A percentile compares a stretch with the other conserved stretches of the same genome.
phyloP scores from a whole-genome alignment of 495 filamentous ascomycete species.

The Daldinia caldariorum region DNA sequence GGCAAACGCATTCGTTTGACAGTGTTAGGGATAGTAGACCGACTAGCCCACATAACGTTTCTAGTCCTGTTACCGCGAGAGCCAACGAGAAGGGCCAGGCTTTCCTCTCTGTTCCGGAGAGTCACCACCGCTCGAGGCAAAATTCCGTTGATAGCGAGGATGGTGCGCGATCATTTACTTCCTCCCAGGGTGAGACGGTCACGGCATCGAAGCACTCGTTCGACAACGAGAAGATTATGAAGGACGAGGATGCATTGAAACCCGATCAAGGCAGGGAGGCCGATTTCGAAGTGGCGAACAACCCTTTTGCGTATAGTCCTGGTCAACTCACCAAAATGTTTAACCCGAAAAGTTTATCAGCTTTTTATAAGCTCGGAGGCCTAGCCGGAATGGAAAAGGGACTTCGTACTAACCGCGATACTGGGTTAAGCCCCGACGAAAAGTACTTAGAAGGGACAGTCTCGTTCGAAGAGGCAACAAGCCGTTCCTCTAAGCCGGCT shows the following conservation, averaged over 20 bases:
- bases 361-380: constrained; percentile 75
- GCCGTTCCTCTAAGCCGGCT: constrained; percentile 41
- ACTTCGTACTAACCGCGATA: constrained; percentile 69
- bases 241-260: constrained; percentile 64
- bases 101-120: constrained; percentile 61
- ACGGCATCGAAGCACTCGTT: constrained; percentile 46
- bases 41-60: constrained; percentile 90
- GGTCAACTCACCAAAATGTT: constrained; percentile 79
- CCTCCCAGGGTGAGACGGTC: constrained; percentile 57
- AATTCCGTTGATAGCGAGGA: constrained; percentile 65
- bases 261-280: constrained; percentile 72
- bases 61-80: constrained; percentile 68
- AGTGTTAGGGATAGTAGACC: constrained; percentile 75
- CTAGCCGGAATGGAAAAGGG: constrained; percentile 73
- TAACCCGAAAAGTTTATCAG: constrained; percentile 77
- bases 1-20: constrained; percentile 73
- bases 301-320: constrained; percentile 75
- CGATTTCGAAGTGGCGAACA: constrained; percentile 72
- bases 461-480: constrained; percentile 68
- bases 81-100: constrained; percentile 56
- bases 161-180: constrained; percentile 56
- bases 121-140: constrained; percentile 57
- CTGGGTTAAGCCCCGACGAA: constrained; percentile 75
- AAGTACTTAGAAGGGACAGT: constrained; percentile 64
- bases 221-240: constrained; percentile 61